Conservation (phyloP, 73 alveolate species). For the Stentor coeruleus region DNA sequence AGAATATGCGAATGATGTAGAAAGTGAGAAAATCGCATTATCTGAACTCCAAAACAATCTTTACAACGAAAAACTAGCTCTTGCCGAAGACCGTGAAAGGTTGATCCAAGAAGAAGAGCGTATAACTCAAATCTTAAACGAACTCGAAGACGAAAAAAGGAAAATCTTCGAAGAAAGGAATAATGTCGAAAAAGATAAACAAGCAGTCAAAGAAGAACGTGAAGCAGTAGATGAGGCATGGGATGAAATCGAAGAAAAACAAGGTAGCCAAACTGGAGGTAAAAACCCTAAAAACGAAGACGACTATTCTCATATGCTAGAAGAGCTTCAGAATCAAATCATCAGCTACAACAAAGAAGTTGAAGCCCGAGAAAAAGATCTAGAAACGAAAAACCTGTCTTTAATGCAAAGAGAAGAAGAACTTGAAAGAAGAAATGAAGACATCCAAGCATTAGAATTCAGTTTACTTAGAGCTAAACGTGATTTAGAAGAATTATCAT, state of each 20-base stretch:
- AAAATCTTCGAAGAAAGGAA: not conserved
- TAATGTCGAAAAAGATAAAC: not conserved
- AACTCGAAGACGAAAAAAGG: not conserved
- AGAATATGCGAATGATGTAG: not conserved
- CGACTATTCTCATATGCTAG: not conserved
- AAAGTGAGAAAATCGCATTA: not conserved
- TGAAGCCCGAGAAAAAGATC: not conserved
- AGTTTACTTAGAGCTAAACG: not conserved
- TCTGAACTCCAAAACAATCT: too few relatives aligned
- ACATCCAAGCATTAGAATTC: not conserved
- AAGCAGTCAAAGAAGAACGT: not conserved
- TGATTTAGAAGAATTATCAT: not conserved
- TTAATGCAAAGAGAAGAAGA: not conserved
- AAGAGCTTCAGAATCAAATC: not conserved
- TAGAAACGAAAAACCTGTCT: not conserved
- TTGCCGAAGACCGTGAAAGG: not conserved
- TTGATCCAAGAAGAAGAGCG: not conserved
- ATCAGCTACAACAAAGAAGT: not conserved
- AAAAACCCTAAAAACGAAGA: not conserved
- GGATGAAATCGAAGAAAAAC: not conserved
- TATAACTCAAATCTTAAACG: not conserved
- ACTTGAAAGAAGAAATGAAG: not conserved
- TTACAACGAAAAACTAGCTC: not conserved
- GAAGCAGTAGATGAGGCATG: constrained; percentile 3
- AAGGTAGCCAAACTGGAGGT: not conserved